Evolutionary conservation across 1,284 basidiomycete genomes (phyloP).

Genomic region (Fomitiporia mediterranea): DNA sequence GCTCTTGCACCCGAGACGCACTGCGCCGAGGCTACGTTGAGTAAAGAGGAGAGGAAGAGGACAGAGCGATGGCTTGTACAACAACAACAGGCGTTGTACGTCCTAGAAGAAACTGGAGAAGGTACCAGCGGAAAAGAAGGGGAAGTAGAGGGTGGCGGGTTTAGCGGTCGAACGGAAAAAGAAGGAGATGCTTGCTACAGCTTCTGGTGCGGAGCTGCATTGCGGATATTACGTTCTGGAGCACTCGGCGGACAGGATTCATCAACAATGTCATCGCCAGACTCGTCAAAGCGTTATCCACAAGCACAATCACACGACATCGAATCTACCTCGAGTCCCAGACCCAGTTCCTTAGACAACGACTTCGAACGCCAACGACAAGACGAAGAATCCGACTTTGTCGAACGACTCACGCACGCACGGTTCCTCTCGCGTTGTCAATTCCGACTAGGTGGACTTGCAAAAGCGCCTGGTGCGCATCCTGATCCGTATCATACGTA

Average conservation of each 20-base stretch:
- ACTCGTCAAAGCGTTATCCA: too few relatives aligned
- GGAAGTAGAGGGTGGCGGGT: slow-evolving; percentile 52
- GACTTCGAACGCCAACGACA: not conserved
- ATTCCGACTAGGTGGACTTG: slow-evolving; percentile 80
- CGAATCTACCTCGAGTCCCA: not conserved
- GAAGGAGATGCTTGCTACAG: slow-evolving; percentile 89
- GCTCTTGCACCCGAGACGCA: slow-evolving; percentile 41
- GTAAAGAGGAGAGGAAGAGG: slow-evolving; percentile 39
- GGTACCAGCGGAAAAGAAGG: not conserved
- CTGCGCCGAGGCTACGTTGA: slow-evolving; percentile 30
- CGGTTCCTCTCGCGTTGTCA: slow-evolving; percentile 72
- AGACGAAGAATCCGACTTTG: slow-evolving; percentile 33
- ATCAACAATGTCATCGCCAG: not conserved
- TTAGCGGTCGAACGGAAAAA: slow-evolving; percentile 84
- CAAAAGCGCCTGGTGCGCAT: slow-evolving; percentile 70
- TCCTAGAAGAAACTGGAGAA: slow-evolving; percentile 22
- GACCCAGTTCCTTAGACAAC: not conserved
- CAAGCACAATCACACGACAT: not conserved
- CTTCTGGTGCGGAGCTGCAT: slow-evolving; percentile 86
- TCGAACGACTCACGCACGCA: slow-evolving; percentile 53
- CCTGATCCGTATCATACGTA: slow-evolving; percentile 90
- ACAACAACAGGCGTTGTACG: slow-evolving; percentile 48
- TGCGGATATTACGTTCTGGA: slow-evolving; percentile 41
- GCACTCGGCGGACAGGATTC: not conserved
- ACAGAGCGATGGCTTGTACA: slow-evolving; percentile 77